Percentiles rank a stretch among this genome's conserved stretches.
Conservation (phyloP, 1,284 basidiomycete species). For the Malassezia caprae region DNA sequence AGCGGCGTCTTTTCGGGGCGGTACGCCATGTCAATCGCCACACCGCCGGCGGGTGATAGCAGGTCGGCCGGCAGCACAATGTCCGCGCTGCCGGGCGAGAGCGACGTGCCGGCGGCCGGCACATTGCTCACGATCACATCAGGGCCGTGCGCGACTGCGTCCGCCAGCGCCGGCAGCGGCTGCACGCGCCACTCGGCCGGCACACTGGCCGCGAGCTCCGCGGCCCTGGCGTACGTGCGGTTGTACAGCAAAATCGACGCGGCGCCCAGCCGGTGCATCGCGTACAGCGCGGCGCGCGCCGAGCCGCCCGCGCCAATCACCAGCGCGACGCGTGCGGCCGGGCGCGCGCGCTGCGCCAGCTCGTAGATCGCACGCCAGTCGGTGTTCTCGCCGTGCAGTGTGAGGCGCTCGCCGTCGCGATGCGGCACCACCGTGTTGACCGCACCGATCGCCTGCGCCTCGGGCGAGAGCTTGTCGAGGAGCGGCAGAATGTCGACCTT, state of each 20-base stretch:
- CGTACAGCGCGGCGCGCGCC: conserved; percentile 43
- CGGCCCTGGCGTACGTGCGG: conserved; percentile 38
- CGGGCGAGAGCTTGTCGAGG: conserved; percentile 36
- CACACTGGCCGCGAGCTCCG: conserved; percentile 24
- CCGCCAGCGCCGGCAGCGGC: conserved; percentile 24
- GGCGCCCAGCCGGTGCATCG: conserved; percentile 38
- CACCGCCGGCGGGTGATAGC: conserved; percentile 30
- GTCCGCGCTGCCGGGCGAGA: conserved; percentile 19
- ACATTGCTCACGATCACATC: conserved; percentile 39
- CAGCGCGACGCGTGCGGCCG: conserved; percentile 22
- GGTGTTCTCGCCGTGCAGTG: conserved; percentile 42
- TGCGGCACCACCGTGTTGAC: conserved; percentile 44
- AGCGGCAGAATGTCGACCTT: conserved; percentile 37
- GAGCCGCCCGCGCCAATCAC: conserved; percentile 47
- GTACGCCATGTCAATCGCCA: conserved; percentile 47
- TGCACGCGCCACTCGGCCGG: conserved; percentile 38
- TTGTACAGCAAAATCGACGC: conserved; percentile 40
- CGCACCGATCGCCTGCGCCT: conserved; percentile 41
- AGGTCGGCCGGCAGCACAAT: conserved; percentile 30
- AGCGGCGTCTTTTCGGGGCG: conserved; percentile 39
- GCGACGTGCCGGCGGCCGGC: conserved; percentile 31
- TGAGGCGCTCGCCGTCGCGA: conserved; percentile 12
- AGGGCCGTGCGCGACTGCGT: conserved; percentile 15
- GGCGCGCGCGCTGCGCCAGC: conserved; percentile 20
- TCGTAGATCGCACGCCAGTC: conserved; percentile 44